Evolutionary conservation across 2,329 filamentous ascomycete genomes (phyloP).

Genomic region (Neurospora sp.): DNA sequence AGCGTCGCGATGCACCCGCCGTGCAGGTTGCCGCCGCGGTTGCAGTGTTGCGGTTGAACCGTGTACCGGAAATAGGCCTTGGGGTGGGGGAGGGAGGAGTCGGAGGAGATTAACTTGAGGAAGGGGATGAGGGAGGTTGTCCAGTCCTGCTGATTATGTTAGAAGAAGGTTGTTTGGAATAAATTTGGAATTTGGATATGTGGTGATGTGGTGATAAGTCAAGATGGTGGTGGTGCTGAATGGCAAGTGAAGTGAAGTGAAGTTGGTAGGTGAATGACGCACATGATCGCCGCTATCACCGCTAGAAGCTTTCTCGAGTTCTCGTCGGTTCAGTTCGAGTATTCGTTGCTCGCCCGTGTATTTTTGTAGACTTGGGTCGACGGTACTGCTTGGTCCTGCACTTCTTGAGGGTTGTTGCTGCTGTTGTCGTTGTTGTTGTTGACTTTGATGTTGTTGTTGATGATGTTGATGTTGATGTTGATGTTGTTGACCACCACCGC

Average conservation of each 20-base stretch:
- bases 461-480: neutral
- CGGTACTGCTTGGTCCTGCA: neutral
- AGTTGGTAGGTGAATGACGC: neutral
- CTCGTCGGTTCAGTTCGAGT: neutral
- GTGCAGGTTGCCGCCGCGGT: slow-evolving; percentile 42
- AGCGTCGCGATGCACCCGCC: slow-evolving; percentile 56
- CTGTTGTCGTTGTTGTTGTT: neutral
- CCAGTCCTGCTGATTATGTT: slow-evolving; percentile 24
- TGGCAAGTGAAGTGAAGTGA: neutral
- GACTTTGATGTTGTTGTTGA: neutral
- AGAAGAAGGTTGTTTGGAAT: neutral
- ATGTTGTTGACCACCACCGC: neutral
- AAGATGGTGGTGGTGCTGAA: too few relatives aligned
- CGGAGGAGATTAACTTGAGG: slow-evolving; percentile 30
- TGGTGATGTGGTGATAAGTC: too few relatives aligned
- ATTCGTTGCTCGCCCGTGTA: slow-evolving; percentile 11
- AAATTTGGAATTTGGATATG: too few relatives aligned
- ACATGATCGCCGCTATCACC: neutral
- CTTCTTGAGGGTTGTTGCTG: neutral
- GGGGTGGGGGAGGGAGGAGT: slow-evolving; percentile 26
- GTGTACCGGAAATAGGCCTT: slow-evolving; percentile 23
- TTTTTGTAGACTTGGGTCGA: neutral
- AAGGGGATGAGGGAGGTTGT: slow-evolving; percentile 31
- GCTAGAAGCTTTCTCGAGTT: neutral
- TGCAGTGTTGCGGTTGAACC: slow-evolving; percentile 37